A percentile compares a stretch with the other conserved stretches of the same genome.
phyloP scores from a whole-genome alignment of 148 eudicot genomes.

The Pouteria glomerata region DNA sequence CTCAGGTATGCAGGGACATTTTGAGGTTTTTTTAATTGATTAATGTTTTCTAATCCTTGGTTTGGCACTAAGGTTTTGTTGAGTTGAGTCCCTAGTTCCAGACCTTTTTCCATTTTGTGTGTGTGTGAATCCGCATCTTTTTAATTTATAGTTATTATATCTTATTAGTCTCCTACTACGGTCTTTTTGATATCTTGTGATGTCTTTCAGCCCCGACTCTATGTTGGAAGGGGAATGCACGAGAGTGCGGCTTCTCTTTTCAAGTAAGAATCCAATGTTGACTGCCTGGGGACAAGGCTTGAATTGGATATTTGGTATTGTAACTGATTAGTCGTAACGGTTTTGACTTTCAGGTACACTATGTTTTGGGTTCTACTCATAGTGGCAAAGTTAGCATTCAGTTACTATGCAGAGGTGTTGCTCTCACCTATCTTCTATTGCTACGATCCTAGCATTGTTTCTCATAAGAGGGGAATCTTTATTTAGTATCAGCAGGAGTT shows the following conservation, averaged over 20 bases:
- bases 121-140: not conserved
- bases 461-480: not conserved
- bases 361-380: slow-evolving; percentile 53
- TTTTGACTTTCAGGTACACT: slow-evolving; percentile 43
- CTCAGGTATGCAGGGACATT: slow-evolving; percentile 41
- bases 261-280: slow-evolving; percentile 33
- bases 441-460: not conserved
- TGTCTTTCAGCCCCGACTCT: slow-evolving; percentile 56
- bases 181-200: slow-evolving; percentile 13
- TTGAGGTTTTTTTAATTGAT: not conserved
- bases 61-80: no score
- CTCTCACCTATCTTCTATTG: slow-evolving; percentile 6
- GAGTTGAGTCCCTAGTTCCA: not conserved
- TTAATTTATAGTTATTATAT: not conserved
- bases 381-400: slow-evolving; percentile 54
- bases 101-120: not conserved
- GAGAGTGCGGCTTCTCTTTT: slow-evolving; percentile 50
- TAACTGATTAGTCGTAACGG: not conserved
- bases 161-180: not conserved
- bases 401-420: slow-evolving; percentile 56
- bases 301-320: not conserved
- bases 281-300: not conserved
- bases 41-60: not conserved
- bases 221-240: slow-evolving; percentile 82
- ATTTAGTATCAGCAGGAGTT: not conserved